Percentiles rank a stretch among this genome's conserved stretches.
Evolutionary conservation across 164 flowering plant species (phyloP).

Genomic region (Magnolia kwangsiensis): DNA sequence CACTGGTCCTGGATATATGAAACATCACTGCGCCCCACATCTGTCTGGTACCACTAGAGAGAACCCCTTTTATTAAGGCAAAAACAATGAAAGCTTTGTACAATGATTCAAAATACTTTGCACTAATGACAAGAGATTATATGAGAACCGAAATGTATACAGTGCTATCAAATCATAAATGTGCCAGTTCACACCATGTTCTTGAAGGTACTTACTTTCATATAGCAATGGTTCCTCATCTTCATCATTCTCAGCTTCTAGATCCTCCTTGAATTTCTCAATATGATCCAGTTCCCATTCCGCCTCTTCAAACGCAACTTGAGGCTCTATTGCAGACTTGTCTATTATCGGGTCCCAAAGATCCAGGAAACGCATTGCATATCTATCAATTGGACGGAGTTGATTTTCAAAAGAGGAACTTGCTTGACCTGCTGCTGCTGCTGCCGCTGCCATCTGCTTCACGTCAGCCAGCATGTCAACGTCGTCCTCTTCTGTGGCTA

Average conservation of each 20-base stretch:
- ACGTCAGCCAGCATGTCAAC: slow-evolving; percentile 91
- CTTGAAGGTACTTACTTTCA: slow-evolving; percentile 63
- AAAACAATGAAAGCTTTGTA: no score
- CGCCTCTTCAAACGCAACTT: slow-evolving; percentile 62
- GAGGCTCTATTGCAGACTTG: slow-evolving; percentile 61
- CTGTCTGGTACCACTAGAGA: no score
- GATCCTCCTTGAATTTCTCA: slow-evolving; percentile 92
- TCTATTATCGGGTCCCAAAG: slow-evolving; percentile 90
- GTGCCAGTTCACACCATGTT: background rate
- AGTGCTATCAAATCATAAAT: background rate
- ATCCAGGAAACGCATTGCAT: slow-evolving; percentile 87
- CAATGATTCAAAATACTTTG: no score
- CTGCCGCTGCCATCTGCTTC: slow-evolving; percentile 93
- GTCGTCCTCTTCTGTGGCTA: slow-evolving; percentile 68
- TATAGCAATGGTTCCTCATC: slow-evolving; percentile 92
- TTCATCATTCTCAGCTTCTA: slow-evolving; percentile 98
- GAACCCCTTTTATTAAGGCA: no score
- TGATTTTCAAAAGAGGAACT: slow-evolving; percentile 80
- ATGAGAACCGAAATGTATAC: background rate
- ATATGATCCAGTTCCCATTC: slow-evolving; percentile 97
- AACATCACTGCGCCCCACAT: no score
- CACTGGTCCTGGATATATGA: no score
- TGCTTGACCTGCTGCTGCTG: slow-evolving; percentile 90
- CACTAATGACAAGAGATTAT: no score
- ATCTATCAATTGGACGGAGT: slow-evolving; percentile 91